Conservation (phyloP, 805 yeast species). For the Spathaspora boniae region DNA sequence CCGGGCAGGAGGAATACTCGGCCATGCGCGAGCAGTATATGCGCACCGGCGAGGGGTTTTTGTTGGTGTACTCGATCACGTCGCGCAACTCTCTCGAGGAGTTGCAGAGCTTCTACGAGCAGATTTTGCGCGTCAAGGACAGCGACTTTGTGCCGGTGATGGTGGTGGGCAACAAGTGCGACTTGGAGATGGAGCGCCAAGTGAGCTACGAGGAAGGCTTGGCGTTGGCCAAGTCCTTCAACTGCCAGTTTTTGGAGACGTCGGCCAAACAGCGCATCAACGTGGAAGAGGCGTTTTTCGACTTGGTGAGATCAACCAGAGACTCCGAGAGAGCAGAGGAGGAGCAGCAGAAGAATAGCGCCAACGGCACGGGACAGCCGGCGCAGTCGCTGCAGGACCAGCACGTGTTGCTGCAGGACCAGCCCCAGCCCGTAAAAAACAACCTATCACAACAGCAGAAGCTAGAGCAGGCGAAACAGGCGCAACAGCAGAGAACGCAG, state of each 20-base stretch:
- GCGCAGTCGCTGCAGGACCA: constrained; percentile 6
- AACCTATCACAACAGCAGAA: constrained; percentile 6
- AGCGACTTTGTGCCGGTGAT: constrained; percentile 69
- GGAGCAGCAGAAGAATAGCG: constrained; percentile 3
- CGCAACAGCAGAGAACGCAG: constrained; percentile 10
- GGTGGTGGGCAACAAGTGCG: constrained; percentile 78
- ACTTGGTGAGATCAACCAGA: constrained; percentile 57
- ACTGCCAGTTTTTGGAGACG: constrained; percentile 81
- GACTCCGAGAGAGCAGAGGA: constrained; percentile 12
- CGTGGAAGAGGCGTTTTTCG: constrained; percentile 81
- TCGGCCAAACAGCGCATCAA: constrained; percentile 89
- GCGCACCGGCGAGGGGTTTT: constrained; percentile 94
- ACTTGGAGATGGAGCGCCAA: constrained; percentile 71
- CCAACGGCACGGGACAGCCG: constrained; percentile 8
- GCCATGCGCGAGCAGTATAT: constrained; percentile 86
- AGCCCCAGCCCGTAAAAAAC: too few relatives aligned
- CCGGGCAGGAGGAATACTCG: constrained; percentile 96
- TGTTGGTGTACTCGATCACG: constrained; percentile 84
- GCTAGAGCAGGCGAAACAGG: constrained; percentile 6
- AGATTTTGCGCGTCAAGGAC: constrained; percentile 75
- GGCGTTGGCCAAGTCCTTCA: constrained; percentile 59
- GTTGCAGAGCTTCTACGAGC: constrained; percentile 72
- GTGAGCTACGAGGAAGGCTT: constrained; percentile 65
- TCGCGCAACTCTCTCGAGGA: constrained; percentile 84
- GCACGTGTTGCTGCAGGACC: constrained; percentile 7